These are phyloP conservation scores for Fusarium sp. DNA, from an alignment of 2,329 filamentous ascomycete genomes.

Conservation along the genomic window DNA sequence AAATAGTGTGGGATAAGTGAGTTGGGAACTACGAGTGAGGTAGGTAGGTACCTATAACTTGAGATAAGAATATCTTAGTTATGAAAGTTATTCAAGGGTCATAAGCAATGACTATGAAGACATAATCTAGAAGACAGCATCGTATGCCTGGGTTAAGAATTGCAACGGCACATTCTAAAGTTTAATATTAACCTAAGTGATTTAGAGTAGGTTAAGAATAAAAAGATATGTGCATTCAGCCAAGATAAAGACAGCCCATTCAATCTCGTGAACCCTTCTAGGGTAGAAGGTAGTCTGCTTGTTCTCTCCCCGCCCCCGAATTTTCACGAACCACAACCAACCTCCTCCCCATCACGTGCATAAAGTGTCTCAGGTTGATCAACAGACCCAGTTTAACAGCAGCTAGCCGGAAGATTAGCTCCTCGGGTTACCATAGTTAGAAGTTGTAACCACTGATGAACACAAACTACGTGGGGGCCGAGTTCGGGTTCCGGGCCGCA, in stretches of 20 bases:
- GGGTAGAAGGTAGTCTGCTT: not conserved
- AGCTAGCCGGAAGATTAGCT: not conserved
- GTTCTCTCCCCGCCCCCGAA: not conserved
- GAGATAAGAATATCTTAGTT: not conserved
- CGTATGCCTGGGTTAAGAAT: no score
- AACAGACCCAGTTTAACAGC: not conserved
- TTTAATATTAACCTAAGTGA: not conserved
- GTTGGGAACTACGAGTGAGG: no score
- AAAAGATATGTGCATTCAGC: no score
- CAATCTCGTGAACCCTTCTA: not conserved
- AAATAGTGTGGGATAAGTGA: no score
- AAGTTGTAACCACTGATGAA: not conserved
- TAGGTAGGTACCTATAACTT: not conserved
- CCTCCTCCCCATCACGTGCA: not conserved
- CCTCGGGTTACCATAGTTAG: not conserved
- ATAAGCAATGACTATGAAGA: no score
- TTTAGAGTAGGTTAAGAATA: not conserved
- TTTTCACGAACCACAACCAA: not conserved
- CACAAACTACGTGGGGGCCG: not conserved
- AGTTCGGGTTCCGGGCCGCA: constrained; percentile 2
- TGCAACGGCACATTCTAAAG: not conserved
- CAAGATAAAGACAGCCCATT: no score
- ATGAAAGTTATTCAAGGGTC: not conserved
- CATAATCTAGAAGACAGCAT: no score
- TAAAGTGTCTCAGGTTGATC: not conserved